Evolutionary conservation across 2,329 filamentous ascomycete species (phyloP).

Genomic region (Passalora sequoiae): DNA sequence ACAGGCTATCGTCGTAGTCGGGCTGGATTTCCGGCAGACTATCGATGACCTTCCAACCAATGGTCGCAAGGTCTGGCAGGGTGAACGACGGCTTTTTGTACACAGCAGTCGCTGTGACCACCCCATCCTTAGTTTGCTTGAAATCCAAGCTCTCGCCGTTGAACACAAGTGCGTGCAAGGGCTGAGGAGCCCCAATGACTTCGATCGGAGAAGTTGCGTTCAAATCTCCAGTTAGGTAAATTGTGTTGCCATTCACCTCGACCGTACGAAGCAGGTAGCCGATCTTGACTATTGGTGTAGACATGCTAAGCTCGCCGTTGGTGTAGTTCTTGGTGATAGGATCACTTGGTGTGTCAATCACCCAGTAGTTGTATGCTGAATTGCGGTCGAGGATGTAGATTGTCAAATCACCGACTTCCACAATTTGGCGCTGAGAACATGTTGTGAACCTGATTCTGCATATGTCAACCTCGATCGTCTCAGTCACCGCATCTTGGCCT

Average conservation of each 20-base stretch:
- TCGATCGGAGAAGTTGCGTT: constrained; percentile 65
- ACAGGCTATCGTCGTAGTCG: constrained; percentile 63
- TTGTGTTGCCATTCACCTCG: constrained; percentile 48
- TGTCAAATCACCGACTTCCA: constrained; percentile 48
- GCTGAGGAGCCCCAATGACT: constrained; percentile 56
- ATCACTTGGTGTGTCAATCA: constrained; percentile 49
- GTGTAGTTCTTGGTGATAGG: constrained; percentile 31
- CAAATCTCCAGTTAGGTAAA: constrained; percentile 65
- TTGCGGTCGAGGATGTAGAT: constrained; percentile 61
- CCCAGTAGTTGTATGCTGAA: constrained; percentile 65
- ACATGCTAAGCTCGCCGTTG: constrained; percentile 32
- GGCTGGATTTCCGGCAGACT: constrained; percentile 63
- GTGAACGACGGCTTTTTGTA: constrained; percentile 48
- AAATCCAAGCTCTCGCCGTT: constrained; percentile 48
- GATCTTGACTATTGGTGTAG: constrained; percentile 55
- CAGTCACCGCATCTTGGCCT: constrained; percentile 37
- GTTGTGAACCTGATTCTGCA: constrained; percentile 54
- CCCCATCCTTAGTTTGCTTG: constrained; percentile 31
- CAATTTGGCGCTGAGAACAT: constrained; percentile 49
- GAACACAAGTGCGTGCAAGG: constrained; percentile 54
- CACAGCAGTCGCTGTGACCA: constrained; percentile 49
- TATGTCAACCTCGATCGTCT: constrained; percentile 37
- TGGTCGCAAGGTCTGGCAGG: constrained; percentile 53
- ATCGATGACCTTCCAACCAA: constrained; percentile 66
- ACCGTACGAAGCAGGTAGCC: constrained; percentile 62